Evolutionary conservation across 2,329 filamentous ascomycete species (phyloP), one percentile per base, ranked within the genome.

Genomic region (Colletotrichum liriopes): DNA sequence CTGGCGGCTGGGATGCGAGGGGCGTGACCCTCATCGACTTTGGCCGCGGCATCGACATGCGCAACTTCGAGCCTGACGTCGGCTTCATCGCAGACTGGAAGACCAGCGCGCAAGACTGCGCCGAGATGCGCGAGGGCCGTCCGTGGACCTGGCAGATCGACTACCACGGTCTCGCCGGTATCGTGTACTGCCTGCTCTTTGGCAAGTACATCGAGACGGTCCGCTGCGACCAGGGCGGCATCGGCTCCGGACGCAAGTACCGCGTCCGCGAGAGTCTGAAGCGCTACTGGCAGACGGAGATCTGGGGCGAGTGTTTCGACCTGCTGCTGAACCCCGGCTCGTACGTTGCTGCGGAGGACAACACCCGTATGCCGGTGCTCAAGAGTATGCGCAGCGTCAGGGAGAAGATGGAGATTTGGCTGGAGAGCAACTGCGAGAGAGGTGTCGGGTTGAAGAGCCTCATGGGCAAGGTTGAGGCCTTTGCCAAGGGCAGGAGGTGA

Each of bases 121-220:
- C 94, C 23, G 96, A 99, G 86, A 98, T 98, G 90, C 93, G 95
- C 58, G 96, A 99, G 83, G 90, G 94, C 68, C 89, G 96, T 1
- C 95, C 95, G 0, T 99, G 96, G 96, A 98, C 96, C 1, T 98
- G 95, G 86, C 96, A 99, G 81, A 94, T 98, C 76, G 96, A 99
- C 84, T 97, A 98, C 78, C 94, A 97, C 81, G 96, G 96, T 16
- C 88, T 98, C 0, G 96, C 96, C 0, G 95, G 94, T 5, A 93
- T 94, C 32, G 86, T 98, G 5, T 95, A 99, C 82, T 93, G 91
- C 54, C 89, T 99, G 77, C 89, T 99, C 4, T 99, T 98, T 79
- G 96, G 96, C 12, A 95, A 94, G 79, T 98, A 98, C 83, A 96
- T 99, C 77, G 94, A 98, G 79, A 97, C 94, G 0, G 84, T 88